These are phyloP conservation scores for Kurtzmaniella quercitrusa DNA, from an alignment of 1,139 yeast genomes.

Conservation along the genomic window DNA sequence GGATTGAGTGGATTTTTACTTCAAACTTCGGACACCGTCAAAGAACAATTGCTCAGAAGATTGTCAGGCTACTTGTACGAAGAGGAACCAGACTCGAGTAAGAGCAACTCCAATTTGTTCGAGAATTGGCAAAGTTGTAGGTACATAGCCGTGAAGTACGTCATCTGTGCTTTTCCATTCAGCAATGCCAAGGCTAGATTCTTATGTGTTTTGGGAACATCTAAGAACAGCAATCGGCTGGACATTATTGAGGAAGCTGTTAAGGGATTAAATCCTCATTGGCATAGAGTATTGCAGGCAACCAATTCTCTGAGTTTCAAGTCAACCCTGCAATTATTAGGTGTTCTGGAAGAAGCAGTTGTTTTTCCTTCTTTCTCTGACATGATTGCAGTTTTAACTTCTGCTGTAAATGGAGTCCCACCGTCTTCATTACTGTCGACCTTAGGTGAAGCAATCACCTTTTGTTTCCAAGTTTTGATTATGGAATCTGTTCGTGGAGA, in stretches of 20 bases:
- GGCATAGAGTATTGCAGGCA: constrained; percentile 48
- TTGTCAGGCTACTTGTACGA: constrained; percentile 35
- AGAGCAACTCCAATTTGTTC: constrained; percentile 13
- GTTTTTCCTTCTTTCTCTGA: constrained; percentile 42
- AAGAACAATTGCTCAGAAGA: constrained; percentile 38
- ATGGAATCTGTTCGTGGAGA: constrained; percentile 56
- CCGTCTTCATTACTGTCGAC: constrained; percentile 19
- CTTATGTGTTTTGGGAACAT: constrained; percentile 64
- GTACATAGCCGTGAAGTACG: constrained; percentile 61
- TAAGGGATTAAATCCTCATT: constrained; percentile 81
- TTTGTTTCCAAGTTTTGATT: constrained; percentile 52
- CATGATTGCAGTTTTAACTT: constrained; percentile 25
- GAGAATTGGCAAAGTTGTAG: constrained; percentile 40
- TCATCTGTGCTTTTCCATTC: constrained; percentile 65
- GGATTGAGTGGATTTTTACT: constrained; percentile 51
- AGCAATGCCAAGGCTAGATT: constrained; percentile 64
- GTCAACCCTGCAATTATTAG: constrained; percentile 42
- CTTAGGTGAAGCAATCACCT: constrained; percentile 40
- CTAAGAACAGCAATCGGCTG: constrained; percentile 47
- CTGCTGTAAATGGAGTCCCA: constrained; percentile 11
- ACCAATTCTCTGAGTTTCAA: constrained; percentile 37
- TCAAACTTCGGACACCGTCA: constrained; percentile 33
- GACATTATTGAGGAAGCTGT: constrained; percentile 78
- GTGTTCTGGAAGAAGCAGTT: constrained; percentile 23
- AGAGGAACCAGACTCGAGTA: constrained; percentile 6